These are phyloP conservation scores for Clathrus columnatus DNA, from an alignment of 768 basidiomycete species.

Conservation along the genomic window DNA sequence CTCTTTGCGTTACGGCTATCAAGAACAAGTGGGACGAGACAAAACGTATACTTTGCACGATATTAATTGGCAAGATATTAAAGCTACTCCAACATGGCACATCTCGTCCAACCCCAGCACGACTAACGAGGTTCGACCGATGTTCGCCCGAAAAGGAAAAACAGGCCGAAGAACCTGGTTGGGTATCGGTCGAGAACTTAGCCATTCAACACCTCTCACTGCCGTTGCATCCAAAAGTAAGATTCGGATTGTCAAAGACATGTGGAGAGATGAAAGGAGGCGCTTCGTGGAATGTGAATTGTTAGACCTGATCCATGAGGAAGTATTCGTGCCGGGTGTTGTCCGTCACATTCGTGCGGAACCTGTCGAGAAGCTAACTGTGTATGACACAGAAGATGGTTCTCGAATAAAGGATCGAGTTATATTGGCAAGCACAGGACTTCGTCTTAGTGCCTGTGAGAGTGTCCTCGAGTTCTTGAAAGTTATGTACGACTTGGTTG, in stretches of 20 bases:
- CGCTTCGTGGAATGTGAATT: not conserved
- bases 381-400: not conserved
- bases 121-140: not conserved
- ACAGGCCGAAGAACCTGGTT: not conserved
- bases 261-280: not conserved
- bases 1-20: not conserved
- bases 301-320: not conserved
- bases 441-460: not conserved
- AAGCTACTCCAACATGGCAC: not conserved
- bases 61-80: not conserved
- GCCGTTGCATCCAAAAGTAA: not conserved
- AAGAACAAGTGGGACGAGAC: not conserved
- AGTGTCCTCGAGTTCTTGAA: not conserved
- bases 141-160: not conserved
- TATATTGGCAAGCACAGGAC: not conserved
- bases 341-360: not conserved
- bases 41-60: not conserved
- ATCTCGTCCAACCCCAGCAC: not conserved
- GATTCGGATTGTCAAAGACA: not conserved
- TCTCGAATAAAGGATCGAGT: not conserved
- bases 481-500: not conserved
- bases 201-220: not conserved
- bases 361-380: not conserved
- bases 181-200: not conserved
- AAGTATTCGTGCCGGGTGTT: not conserved